Conservation (phyloP, 1,284 basidiomycete species). For the Termitomyces sp. region DNA sequence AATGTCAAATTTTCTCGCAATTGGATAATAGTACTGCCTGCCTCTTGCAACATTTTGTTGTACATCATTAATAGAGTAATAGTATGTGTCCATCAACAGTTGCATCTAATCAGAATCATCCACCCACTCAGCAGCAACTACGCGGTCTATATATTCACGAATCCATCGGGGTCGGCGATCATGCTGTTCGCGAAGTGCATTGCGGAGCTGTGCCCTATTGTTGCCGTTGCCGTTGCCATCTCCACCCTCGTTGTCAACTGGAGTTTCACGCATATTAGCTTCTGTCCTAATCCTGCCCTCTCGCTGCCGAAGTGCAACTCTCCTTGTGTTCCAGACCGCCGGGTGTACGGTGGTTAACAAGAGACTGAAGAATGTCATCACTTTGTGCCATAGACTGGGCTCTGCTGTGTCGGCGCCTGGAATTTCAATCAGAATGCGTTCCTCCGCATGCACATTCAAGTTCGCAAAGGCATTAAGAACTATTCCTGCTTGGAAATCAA, state of each 20-base stretch:
- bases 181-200: slow-evolving; percentile 43
- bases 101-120: slow-evolving; percentile 52
- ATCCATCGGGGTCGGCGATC: slow-evolving; percentile 57
- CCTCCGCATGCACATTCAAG: slow-evolving; percentile 53
- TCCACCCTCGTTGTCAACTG: slow-evolving; percentile 28
- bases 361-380: slow-evolving; percentile 50
- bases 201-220: slow-evolving; percentile 30
- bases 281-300: slow-evolving; percentile 69
- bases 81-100: slow-evolving; percentile 12
- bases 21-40: not conserved
- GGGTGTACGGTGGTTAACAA: slow-evolving; percentile 61
- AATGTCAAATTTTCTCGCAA: not conserved
- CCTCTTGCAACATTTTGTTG: not conserved
- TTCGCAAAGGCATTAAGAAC: slow-evolving; percentile 51
- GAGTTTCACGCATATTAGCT: slow-evolving; percentile 43
- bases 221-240: slow-evolving; percentile 27
- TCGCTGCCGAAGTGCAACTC: slow-evolving; percentile 51
- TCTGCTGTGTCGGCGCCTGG: slow-evolving; percentile 27
- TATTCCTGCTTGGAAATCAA: slow-evolving; percentile 29
- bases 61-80: slow-evolving; percentile 13
- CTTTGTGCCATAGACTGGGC: slow-evolving; percentile 47
- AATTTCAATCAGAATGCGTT: slow-evolving; percentile 37
- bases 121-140: slow-evolving; percentile 61
- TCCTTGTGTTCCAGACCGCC: slow-evolving; percentile 69
- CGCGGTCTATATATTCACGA: slow-evolving; percentile 58